These are phyloP conservation scores for Crithidia thermophila DNA, from an alignment of 208 protist species.

Conservation along the genomic window DNA sequence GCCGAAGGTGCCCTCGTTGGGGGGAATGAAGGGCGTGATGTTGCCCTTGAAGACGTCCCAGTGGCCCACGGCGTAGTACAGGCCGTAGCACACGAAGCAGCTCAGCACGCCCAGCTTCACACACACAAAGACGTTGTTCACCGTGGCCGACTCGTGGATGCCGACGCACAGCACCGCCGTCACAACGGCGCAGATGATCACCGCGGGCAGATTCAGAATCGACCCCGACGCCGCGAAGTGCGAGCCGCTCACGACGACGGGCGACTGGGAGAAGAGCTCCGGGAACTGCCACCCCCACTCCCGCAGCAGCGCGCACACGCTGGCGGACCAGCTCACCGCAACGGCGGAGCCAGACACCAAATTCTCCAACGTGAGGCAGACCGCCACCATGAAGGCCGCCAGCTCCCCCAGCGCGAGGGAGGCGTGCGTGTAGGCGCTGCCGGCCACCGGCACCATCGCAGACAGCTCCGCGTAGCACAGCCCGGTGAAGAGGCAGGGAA, in stretches of 20 bases:
- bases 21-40: conserved; percentile 17
- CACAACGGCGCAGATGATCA: conserved; percentile 16
- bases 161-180: conserved; percentile 19
- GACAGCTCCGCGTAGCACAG: conserved; percentile 27
- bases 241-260: neutral
- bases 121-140: conserved; percentile 25
- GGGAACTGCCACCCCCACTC: conserved; percentile 22
- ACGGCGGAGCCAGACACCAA: conserved; percentile 21
- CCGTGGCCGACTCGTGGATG: conserved; percentile 21
- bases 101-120: conserved; percentile 21
- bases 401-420: conserved; percentile 16
- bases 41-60: conserved; percentile 19
- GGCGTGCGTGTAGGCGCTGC: conserved; percentile 22
- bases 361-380: conserved; percentile 21
- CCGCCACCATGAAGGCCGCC: conserved; percentile 26
- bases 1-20: conserved; percentile 13
- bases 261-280: conserved; percentile 1
- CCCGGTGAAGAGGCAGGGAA: conserved; percentile 19
- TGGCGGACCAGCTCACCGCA: conserved; percentile 27
- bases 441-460: conserved; percentile 16
- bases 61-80: conserved; percentile 19
- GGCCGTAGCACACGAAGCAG: conserved; percentile 23
- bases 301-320: conserved; percentile 21
- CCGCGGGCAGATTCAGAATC: conserved; percentile 16
- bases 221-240: conserved; percentile 13